These are phyloP conservation scores for Tricholoma hemisulphureum DNA, from an alignment of 768 basidiomycete genomes.

Conservation along the genomic window DNA sequence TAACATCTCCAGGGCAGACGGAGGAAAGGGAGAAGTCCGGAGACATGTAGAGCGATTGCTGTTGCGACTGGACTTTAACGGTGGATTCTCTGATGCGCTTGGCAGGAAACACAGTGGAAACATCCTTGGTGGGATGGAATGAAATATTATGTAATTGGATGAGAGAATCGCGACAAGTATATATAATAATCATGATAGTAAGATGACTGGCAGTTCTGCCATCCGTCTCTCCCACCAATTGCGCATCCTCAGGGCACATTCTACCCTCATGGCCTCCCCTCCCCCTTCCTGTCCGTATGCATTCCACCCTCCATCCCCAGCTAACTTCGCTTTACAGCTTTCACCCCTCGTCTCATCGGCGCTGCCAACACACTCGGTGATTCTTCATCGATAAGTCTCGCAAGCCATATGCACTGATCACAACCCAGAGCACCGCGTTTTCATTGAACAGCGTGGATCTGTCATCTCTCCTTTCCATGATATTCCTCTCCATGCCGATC, in stretches of 20 bases:
- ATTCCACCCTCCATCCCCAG: conserved; percentile 13
- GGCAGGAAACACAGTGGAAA: conserved; percentile 28
- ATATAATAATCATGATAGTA: not conserved
- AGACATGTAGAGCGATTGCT: conserved; percentile 82
- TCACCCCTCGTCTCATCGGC: conserved; percentile 75
- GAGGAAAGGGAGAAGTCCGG: conserved; percentile 60
- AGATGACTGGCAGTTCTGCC: not conserved
- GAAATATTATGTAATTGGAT: not conserved
- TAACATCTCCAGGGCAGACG: conserved; percentile 52
- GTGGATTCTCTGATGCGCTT: conserved; percentile 57
- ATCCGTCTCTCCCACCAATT: conserved; percentile 59
- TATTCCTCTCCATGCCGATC: conserved; percentile 97
- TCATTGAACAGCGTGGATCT: conserved; percentile 83
- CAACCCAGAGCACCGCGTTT: conserved; percentile 86
- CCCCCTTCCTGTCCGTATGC: conserved; percentile 22
- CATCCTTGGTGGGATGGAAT: conserved; percentile 43
- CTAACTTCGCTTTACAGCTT: conserved; percentile 43
- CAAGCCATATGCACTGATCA: conserved; percentile 15
- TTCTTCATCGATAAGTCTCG: conserved; percentile 17
- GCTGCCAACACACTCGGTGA: conserved; percentile 92
- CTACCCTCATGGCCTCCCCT: conserved; percentile 51
- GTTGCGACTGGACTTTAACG: conserved; percentile 83
- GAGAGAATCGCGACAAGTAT: not conserved
- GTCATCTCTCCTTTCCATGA: conserved; percentile 92
- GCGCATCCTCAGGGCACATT: conserved; percentile 50